These are phyloP conservation scores for Aspergillus taichungensis DNA, from an alignment of 495 filamentous ascomycete species.

Conservation along the genomic window DNA sequence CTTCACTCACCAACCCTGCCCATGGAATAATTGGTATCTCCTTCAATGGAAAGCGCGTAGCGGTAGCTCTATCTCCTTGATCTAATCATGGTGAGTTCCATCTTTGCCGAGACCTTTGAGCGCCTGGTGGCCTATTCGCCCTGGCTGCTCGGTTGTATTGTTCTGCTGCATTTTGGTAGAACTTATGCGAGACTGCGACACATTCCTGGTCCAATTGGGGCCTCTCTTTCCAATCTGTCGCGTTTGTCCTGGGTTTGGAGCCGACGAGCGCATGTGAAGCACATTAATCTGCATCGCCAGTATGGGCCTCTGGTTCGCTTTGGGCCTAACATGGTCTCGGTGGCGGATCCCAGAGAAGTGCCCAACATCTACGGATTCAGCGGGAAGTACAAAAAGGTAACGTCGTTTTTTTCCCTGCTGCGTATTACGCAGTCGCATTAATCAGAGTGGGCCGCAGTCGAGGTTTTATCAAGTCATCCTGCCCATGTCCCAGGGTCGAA, in stretches of 20 bases:
- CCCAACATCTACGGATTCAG: constrained; percentile 25
- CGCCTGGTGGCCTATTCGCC: too few species aligned
- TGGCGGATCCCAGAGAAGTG: constrained; percentile 35
- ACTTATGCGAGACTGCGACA: too few species aligned
- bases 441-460: neutral
- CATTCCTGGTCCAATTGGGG: constrained; percentile 3
- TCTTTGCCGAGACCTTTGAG: too few species aligned
- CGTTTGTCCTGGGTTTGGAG: constrained; percentile 14
- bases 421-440: too few species aligned
- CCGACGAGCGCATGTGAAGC: constrained; percentile 18
- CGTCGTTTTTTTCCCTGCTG: too few species aligned
- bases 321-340: constrained; percentile 48
- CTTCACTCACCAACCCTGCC: too few species aligned
- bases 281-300: constrained; percentile 33
- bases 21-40: too few species aligned
- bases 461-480: constrained; percentile 6
- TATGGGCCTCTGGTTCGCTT: constrained; percentile 51
- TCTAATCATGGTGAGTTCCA: too few species aligned
- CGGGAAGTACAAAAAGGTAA: neutral
- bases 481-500: constrained; percentile 24
- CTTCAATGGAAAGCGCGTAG: too few species aligned
- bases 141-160: too few species aligned
- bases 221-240: constrained; percentile 17
- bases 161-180: too few species aligned
- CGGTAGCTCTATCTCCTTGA: too few species aligned